phyloP scores from a whole-genome alignment of 169 alveolate species.

The Blepharisma undulans region DNA sequence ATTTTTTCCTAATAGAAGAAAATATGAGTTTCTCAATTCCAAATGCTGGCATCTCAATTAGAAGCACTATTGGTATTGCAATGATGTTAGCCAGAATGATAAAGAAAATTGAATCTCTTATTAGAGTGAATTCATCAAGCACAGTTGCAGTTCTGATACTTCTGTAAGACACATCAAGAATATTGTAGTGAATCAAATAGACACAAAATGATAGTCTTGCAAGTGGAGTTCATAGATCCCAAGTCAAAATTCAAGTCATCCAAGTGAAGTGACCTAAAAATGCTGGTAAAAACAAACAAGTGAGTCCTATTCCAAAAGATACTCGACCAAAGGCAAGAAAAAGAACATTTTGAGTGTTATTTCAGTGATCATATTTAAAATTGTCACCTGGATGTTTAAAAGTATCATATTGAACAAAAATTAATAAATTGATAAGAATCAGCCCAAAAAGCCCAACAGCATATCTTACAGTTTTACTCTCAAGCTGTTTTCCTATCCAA shows the following conservation, averaged over 20 bases:
- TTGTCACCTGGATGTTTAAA: constrained; percentile 3
- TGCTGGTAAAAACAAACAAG: neutral
- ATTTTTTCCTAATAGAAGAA: neutral
- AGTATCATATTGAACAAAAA: neutral
- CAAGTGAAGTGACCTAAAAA: constrained; percentile 31
- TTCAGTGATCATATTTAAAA: neutral
- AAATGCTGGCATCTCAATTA: constrained; percentile 16
- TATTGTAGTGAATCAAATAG: constrained; percentile 20
- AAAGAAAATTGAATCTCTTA: neutral
- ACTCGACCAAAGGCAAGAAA: neutral
- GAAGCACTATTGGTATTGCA: neutral
- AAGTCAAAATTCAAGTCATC: constrained; percentile 23
- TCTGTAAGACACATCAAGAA: neutral
- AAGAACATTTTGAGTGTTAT: neutral
- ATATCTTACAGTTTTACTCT: neutral
- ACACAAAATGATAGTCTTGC: constrained; percentile 9
- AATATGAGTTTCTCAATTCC: neutral
- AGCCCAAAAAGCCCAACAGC: neutral
- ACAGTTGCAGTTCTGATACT: neutral
- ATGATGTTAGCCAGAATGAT: neutral
- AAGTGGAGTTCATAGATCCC: constrained; percentile 18
- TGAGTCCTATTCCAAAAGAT: constrained; percentile 13
- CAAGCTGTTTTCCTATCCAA: neutral
- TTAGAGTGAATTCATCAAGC: neutral
- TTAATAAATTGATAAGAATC: neutral